phyloP scores from a whole-genome alignment of 2,329 filamentous ascomycete genomes.

The Xylariaceae sp. region DNA sequence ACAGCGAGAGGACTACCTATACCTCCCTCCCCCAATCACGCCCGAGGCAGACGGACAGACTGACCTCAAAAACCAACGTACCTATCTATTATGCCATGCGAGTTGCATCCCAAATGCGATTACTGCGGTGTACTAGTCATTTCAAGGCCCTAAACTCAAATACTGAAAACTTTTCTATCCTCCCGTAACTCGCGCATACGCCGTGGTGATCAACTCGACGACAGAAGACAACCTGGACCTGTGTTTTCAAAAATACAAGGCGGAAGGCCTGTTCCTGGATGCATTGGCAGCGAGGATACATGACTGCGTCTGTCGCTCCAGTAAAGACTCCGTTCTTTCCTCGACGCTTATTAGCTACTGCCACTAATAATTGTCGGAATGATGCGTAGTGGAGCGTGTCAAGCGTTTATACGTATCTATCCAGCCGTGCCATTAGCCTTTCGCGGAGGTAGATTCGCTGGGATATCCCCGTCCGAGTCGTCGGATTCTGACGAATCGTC shows the following conservation, averaged over 20 bases:
- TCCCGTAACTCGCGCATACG: background rate
- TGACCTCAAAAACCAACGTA: too few species aligned
- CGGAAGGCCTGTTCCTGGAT: too few species aligned
- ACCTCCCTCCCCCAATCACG: too few species aligned
- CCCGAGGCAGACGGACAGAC: too few species aligned
- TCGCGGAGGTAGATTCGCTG: conserved; percentile 30
- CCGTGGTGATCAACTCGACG: too few species aligned
- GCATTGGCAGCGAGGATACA: too few species aligned
- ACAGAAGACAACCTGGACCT: too few species aligned
- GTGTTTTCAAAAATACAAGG: too few species aligned
- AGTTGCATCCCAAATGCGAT: too few species aligned
- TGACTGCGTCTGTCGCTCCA: background rate
- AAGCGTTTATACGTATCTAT: conserved; percentile 9
- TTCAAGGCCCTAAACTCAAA: background rate
- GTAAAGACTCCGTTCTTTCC: background rate
- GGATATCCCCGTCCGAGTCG: conserved; percentile 35
- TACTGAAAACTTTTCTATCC: background rate
- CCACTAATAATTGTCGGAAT: background rate
- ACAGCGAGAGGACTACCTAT: too few species aligned
- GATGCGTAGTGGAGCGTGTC: background rate
- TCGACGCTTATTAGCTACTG: background rate
- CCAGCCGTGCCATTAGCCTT: conserved; percentile 14
- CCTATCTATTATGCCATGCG: background rate
- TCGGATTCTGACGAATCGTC: conserved; percentile 21
- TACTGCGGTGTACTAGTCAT: too few species aligned